Percentiles rank a stretch among this genome's conserved stretches.
Evolutionary conservation across 2,329 filamentous ascomycete genomes (phyloP).

Genomic region (Hypoxylon sp.): DNA sequence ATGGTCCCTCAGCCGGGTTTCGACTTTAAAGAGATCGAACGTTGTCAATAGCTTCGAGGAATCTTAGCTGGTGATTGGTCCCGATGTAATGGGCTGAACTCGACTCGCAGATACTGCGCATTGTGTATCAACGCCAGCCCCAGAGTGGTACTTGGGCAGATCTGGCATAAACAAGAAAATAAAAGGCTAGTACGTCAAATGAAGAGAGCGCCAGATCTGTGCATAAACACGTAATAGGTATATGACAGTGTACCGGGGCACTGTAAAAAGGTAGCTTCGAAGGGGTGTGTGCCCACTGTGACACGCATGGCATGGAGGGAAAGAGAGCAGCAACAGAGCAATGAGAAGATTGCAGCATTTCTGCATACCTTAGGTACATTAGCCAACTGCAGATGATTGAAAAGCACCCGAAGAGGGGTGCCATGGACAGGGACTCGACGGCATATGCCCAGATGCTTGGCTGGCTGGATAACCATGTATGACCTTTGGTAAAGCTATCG

Average conservation of each 20-base stretch:
- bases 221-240: slow-evolving; percentile 18
- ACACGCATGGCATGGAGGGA: slow-evolving; percentile 13
- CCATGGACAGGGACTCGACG: slow-evolving; percentile 37
- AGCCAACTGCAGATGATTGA: slow-evolving; percentile 29
- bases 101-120: slow-evolving; percentile 30
- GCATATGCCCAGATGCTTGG: slow-evolving; percentile 22
- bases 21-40: slow-evolving; percentile 28
- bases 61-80: slow-evolving; percentile 36
- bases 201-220: slow-evolving; percentile 15
- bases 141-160: slow-evolving; percentile 29
- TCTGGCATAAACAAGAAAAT: slow-evolving; percentile 23
- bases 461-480: slow-evolving; percentile 30
- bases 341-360: slow-evolving; percentile 26
- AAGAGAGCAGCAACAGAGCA: slow-evolving; percentile 16
- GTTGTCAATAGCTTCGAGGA: slow-evolving; percentile 27
- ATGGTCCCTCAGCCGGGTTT: slow-evolving; percentile 11
- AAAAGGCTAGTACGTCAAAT: slow-evolving; percentile 16
- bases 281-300: background rate
- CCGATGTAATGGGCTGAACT: slow-evolving; percentile 36
- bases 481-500: slow-evolving; percentile 27
- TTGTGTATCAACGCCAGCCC: slow-evolving; percentile 35
- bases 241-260: slow-evolving; percentile 15
- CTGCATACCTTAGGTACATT: slow-evolving; percentile 25
- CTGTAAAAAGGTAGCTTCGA: slow-evolving; percentile 9
- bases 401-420: slow-evolving; percentile 41